These are phyloP conservation scores for Saccharomycopsis fermentans DNA, from an alignment of 805 yeast genomes.

Conservation along the genomic window DNA sequence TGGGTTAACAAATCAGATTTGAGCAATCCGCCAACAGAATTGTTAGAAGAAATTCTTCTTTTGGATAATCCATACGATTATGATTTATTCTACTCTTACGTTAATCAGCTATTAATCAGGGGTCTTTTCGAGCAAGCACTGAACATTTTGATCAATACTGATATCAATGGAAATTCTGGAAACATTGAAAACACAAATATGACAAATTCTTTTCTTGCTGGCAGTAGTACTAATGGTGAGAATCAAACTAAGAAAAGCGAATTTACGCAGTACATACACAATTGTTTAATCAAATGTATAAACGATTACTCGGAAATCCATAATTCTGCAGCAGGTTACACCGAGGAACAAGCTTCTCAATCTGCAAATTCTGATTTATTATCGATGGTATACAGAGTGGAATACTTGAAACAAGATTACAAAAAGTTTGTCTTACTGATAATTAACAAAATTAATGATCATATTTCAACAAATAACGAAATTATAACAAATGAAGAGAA, in stretches of 20 bases:
- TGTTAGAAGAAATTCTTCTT: conserved; percentile 35
- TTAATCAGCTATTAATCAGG: conserved; percentile 47
- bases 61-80: conserved; percentile 38
- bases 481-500: not conserved
- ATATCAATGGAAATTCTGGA: not conserved
- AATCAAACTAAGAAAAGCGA: not conserved
- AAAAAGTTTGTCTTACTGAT: conserved; percentile 3
- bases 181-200: not conserved
- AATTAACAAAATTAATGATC: conserved; percentile 6
- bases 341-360: conserved; percentile 1
- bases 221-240: conserved; percentile 20
- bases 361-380: not conserved
- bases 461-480: not conserved
- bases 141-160: conserved; percentile 34
- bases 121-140: conserved; percentile 53
- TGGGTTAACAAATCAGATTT: conserved; percentile 70
- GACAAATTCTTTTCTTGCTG: conserved; percentile 28
- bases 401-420: conserved; percentile 5
- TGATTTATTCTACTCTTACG: conserved; percentile 51
- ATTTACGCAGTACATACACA: conserved; percentile 4
- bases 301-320: conserved; percentile 9
- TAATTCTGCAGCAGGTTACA: not conserved
- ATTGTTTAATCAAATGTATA: conserved; percentile 20
- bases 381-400: not conserved
- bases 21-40: conserved; percentile 42